Evolutionary conservation across 2,329 filamentous ascomycete genomes (phyloP).

Genomic region (Aspergillus sp.): DNA sequence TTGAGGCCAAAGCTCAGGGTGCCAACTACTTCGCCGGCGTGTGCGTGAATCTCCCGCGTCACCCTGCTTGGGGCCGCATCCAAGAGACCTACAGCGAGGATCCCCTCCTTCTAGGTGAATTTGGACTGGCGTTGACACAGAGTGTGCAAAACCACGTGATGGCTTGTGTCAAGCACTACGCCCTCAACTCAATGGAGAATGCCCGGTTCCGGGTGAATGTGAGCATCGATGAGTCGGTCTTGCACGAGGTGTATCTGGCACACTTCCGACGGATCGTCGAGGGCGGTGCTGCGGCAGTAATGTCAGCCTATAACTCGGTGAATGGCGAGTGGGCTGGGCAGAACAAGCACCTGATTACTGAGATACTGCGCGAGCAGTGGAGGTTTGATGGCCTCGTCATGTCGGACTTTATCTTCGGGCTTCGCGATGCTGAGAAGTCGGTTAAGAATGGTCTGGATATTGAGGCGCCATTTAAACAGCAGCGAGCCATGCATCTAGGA

Average conservation of each 20-base stretch:
- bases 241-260: conserved; percentile 24
- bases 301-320: conserved; percentile 12
- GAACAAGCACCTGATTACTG: conserved; percentile 4
- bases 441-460: conserved; percentile 10
- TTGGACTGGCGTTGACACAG: conserved; percentile 20
- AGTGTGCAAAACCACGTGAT: conserved; percentile 24
- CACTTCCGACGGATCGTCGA: conserved; percentile 10
- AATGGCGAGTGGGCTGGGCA: conserved; percentile 11
- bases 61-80: conserved; percentile 22
- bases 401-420: conserved; percentile 12
- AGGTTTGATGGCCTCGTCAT: conserved; percentile 10
- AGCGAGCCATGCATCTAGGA: not conserved
- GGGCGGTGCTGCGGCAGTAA: conserved; percentile 7
- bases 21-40: conserved; percentile 25
- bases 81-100: conserved; percentile 25
- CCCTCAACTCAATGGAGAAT: conserved; percentile 30
- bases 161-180: conserved; percentile 29
- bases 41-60: conserved; percentile 26
- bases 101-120: conserved; percentile 21
- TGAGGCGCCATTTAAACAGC: conserved; percentile 11
- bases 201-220: conserved; percentile 26
- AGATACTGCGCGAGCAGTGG: conserved; percentile 9
- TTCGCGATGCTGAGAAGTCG: conserved; percentile 7
- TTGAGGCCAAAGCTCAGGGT: conserved; percentile 25
- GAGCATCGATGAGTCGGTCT: conserved; percentile 19